Percentiles rank a stretch among this genome's conserved stretches.
Conservation (phyloP, 495 filamentous ascomycete species). For the Aspergillus haitiensis region DNA sequence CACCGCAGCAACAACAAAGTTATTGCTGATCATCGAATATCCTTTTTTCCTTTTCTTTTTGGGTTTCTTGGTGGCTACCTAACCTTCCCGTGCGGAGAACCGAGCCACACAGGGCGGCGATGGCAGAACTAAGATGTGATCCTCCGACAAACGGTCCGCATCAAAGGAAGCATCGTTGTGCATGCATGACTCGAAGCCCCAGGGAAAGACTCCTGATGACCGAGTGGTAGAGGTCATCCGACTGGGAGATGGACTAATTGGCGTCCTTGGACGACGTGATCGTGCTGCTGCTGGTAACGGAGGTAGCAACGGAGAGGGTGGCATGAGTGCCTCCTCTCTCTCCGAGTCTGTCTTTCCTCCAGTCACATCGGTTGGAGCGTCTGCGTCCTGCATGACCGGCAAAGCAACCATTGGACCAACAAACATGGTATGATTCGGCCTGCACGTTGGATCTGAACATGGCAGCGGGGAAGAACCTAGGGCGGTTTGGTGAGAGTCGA, state of each 20-base stretch:
- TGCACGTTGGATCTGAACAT: background rate
- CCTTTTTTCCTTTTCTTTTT: background rate
- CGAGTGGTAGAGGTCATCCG: slow-evolving; percentile 8
- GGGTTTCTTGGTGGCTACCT: background rate
- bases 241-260: slow-evolving; percentile 1
- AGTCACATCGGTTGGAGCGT: background rate
- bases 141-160: slow-evolving; percentile 10
- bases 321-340: background rate
- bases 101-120: slow-evolving; percentile 12
- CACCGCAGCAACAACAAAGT: background rate
- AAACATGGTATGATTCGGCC: background rate
- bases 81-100: slow-evolving; percentile 5
- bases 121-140: slow-evolving; percentile 12
- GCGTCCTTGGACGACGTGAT: background rate
- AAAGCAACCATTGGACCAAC: slow-evolving; percentile 1
- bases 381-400: background rate
- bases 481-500: background rate
- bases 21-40: background rate
- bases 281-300: slow-evolving; percentile 6
- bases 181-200: slow-evolving; percentile 7
- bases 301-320: slow-evolving; percentile 12
- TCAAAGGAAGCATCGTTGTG: background rate
- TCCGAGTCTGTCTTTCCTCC: background rate
- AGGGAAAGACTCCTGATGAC: slow-evolving; percentile 12
- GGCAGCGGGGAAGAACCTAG: background rate